Evolutionary conservation across 139 green algal genomes (phyloP).

Genomic region (Nannochloris sp.): DNA sequence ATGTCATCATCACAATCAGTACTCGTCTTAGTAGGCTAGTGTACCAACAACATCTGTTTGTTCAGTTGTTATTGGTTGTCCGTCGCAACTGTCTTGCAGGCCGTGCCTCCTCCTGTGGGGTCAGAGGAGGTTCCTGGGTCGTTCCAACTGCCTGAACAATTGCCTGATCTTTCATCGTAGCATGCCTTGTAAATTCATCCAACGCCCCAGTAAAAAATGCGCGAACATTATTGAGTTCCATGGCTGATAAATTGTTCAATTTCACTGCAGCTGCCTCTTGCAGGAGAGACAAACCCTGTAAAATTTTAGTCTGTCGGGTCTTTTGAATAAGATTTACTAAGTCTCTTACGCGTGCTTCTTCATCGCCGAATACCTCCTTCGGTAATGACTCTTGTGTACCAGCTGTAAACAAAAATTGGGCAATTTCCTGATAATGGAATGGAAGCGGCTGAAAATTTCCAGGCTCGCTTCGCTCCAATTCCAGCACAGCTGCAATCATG

Average conservation of each 20-base stretch:
- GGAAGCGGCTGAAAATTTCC: slow-evolving; percentile 62
- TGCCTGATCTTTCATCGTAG: slow-evolving; percentile 1
- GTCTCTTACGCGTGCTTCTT: slow-evolving; percentile 23
- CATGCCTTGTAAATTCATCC: slow-evolving; percentile 2
- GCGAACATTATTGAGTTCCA: slow-evolving; percentile 66
- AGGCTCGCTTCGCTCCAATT: slow-evolving; percentile 39
- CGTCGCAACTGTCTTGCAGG: neutral
- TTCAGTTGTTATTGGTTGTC: neutral
- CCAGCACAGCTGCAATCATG: slow-evolving; percentile 32
- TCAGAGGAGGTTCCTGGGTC: too few species aligned
- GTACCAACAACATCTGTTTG: too few species aligned
- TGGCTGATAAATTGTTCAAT: slow-evolving; percentile 72
- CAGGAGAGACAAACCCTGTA: slow-evolving; percentile 59
- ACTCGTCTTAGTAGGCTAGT: too few species aligned
- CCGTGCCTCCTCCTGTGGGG: neutral
- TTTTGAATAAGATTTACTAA: slow-evolving; percentile 63
- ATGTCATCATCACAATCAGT: too few species aligned
- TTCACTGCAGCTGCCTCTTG: slow-evolving; percentile 62
- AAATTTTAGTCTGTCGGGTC: slow-evolving; percentile 68
- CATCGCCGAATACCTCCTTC: slow-evolving; percentile 24
- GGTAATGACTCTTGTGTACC: slow-evolving; percentile 25
- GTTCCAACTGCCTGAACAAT: neutral
- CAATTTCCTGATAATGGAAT: slow-evolving; percentile 63
- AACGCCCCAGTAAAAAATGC: slow-evolving; percentile 10
- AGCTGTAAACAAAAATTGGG: slow-evolving; percentile 29